Evolutionary conservation across 352 stramenopile species (phyloP), one percentile per base, ranked within the genome.

Genomic region (Phytophthora idaei): DNA sequence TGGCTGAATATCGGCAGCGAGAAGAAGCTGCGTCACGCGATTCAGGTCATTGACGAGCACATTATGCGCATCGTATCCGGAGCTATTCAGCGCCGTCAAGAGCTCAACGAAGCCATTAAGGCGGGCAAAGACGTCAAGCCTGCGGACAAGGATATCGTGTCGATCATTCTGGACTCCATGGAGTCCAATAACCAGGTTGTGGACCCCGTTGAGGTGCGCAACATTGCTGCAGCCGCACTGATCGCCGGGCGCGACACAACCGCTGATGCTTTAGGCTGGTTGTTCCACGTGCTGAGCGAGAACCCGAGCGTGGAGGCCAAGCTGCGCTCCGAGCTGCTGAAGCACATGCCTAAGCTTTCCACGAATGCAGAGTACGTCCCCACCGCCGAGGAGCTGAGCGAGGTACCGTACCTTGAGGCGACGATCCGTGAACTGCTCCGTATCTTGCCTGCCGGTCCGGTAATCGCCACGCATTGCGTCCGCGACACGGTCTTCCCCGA

Each of bases 211-310:
- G 76, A 82, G 41, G 58, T 94, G 32, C 80, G 84, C 28, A 77
- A 90, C 64, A 83, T 94, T 48, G 76, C 85, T n/a, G 71, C 90
- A 9, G 78, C 67, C 12, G 71, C 90, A 10, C 67, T 94, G 11
- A 72, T 91, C 34, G 87, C 83, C 53, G 87, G 87, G 15, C 72
- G 82, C 32, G 85, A 93, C 65, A 93, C 87, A 27, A 92, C 86
- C 1, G 83, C 81, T 3, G 69, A 80, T 58, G 78, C 83, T 8
- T 55, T 95, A n/a, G 65, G 69, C 4, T 94, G 88, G 88, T 62
- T 89, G 7, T 57, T 94, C 25, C 76, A 89, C 60, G 65, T 90
- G 55, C 55, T 93, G 42, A 73, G 64, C 10, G 69, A 80, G 29
- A 64, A 93, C 57, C 87, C 83, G 1, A 27, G 68, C 2, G 72